Percentiles rank a stretch among this genome's conserved stretches.
phyloP scores from a whole-genome alignment of 345 rosid genomes.

The Microthlaspi erraticum region DNA sequence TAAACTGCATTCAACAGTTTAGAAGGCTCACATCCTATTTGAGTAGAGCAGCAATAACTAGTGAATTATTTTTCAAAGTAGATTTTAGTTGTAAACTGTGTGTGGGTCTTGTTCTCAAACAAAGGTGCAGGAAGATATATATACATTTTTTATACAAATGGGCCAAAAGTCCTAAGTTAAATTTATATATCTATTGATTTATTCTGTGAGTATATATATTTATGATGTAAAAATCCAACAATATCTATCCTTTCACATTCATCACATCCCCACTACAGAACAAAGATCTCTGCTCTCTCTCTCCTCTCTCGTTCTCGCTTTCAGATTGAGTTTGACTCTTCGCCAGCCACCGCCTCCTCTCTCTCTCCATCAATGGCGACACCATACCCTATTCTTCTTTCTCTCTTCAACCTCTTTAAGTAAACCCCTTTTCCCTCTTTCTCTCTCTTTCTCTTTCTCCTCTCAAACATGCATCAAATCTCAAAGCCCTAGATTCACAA shows the following conservation, averaged over 20 bases:
- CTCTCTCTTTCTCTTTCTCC: slow-evolving; percentile 22
- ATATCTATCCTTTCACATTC: slow-evolving; percentile 54
- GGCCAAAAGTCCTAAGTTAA: neutral
- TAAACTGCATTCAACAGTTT: too few species aligned
- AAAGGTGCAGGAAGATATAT: too few species aligned
- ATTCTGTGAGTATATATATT: neutral
- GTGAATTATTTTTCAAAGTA: too few species aligned
- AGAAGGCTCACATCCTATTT: too few species aligned
- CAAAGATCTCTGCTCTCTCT: neutral
- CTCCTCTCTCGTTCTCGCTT: slow-evolving; percentile 41
- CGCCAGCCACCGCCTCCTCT: slow-evolving; percentile 79
- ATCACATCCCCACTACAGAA: slow-evolving; percentile 33
- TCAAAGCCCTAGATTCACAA: slow-evolving; percentile 46
- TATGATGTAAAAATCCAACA: slow-evolving; percentile 13
- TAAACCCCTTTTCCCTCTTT: slow-evolving; percentile 31
- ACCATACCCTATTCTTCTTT: slow-evolving; percentile 56
- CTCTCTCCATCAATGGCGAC: slow-evolving; percentile 52
- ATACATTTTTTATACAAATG: too few species aligned
- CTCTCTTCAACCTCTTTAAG: slow-evolving; percentile 57
- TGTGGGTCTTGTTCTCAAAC: too few species aligned
- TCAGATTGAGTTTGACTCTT: slow-evolving; percentile 86
- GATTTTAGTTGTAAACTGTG: too few species aligned
- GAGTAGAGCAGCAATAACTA: too few species aligned
- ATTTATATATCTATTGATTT: neutral
- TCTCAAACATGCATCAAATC: slow-evolving; percentile 36